A percentile compares a stretch with the other conserved stretches of the same genome.
Evolutionary conservation across 2,329 filamentous ascomycete genomes (phyloP).

Genomic region (Conoideocrella luteorostrata): DNA sequence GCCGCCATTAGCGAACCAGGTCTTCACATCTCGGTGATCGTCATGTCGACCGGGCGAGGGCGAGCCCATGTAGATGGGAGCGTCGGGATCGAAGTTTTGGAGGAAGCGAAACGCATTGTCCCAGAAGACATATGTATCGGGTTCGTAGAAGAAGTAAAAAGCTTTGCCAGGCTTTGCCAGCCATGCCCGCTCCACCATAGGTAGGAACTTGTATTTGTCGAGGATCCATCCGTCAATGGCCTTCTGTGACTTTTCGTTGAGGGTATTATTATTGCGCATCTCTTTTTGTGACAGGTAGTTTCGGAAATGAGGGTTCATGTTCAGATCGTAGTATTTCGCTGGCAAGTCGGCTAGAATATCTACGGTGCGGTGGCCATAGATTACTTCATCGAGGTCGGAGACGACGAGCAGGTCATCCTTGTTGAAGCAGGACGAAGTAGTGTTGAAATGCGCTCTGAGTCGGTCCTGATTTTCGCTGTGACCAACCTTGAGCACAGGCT

Average conservation of each 20-base stretch:
- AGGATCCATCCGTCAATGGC: constrained; percentile 41
- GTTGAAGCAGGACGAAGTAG: constrained; percentile 44
- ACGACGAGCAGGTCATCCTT: constrained; percentile 38
- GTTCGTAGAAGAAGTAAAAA: constrained; percentile 52
- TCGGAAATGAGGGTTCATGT: constrained; percentile 28
- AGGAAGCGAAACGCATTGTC: constrained; percentile 43
- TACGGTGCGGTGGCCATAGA: constrained; percentile 35
- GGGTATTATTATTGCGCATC: constrained; percentile 26
- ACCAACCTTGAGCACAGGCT: constrained; percentile 28
- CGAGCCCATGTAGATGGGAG: constrained; percentile 47
- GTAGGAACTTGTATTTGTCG: constrained; percentile 52
- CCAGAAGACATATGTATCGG: constrained; percentile 40
- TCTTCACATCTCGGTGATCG: constrained; percentile 24
- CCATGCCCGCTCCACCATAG: constrained; percentile 47
- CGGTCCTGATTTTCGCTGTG: constrained; percentile 18
- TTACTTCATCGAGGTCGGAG: constrained; percentile 42
- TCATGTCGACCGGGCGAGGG: constrained; percentile 35
- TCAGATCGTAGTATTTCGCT: constrained; percentile 25
- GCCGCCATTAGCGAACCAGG: constrained; percentile 50
- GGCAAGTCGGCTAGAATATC: constrained; percentile 31
- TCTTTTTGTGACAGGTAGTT: constrained; percentile 34
- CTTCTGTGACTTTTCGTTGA: constrained; percentile 23
- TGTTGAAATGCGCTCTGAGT: constrained; percentile 39
- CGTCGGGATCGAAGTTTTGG: constrained; percentile 37
- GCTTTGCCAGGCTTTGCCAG: constrained; percentile 37